Evolutionary conservation across 108 stramenopile genomes (phyloP).

Genomic region (Cyclostephanos invisitatus): DNA sequence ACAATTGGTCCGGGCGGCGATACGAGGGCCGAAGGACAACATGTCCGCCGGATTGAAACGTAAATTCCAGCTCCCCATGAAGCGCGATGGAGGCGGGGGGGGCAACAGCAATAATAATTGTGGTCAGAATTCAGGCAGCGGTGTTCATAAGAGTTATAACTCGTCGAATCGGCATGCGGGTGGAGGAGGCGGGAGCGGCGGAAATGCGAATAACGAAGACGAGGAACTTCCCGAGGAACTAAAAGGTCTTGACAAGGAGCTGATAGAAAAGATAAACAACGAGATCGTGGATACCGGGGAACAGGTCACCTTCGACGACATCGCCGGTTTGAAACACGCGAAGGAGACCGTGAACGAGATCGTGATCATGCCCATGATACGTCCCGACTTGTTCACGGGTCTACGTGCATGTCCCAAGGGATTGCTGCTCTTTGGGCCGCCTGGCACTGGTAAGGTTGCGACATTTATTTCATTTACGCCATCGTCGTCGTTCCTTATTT

Average conservation of each 20-base stretch:
- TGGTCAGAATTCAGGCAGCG: conserved; percentile 19
- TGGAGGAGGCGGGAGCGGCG: conserved; percentile 11
- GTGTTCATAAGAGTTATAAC: conserved; percentile 20
- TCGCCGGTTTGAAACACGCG: conserved; percentile 86
- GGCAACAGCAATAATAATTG: not conserved
- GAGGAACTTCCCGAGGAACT: conserved; percentile 88
- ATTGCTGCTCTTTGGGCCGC: conserved; percentile 64
- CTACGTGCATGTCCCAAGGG: conserved; percentile 87
- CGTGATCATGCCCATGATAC: conserved; percentile 92
- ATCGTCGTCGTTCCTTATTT: not conserved
- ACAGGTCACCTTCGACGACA: conserved; percentile 86
- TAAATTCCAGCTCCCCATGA: conserved; percentile 78
- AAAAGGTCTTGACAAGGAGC: conserved; percentile 80
- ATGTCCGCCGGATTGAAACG: conserved; percentile 77
- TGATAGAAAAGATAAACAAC: conserved; percentile 83
- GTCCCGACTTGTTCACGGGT: conserved; percentile 94
- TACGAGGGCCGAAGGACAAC: conserved; percentile 42
- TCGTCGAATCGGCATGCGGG: conserved; percentile 10
- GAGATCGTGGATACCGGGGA: conserved; percentile 83
- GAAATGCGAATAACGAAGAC: conserved; percentile 41
- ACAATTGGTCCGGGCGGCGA: conserved; percentile 23
- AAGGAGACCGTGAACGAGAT: conserved; percentile 87
- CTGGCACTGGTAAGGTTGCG: conserved; percentile 48
- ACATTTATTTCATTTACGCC: not conserved
- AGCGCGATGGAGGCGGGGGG: conserved; percentile 42